Percentiles rank a stretch among this genome's conserved stretches.
Conservation (phyloP, 805 yeast genomes). For the Vanderwaltozyma yarrowii region DNA sequence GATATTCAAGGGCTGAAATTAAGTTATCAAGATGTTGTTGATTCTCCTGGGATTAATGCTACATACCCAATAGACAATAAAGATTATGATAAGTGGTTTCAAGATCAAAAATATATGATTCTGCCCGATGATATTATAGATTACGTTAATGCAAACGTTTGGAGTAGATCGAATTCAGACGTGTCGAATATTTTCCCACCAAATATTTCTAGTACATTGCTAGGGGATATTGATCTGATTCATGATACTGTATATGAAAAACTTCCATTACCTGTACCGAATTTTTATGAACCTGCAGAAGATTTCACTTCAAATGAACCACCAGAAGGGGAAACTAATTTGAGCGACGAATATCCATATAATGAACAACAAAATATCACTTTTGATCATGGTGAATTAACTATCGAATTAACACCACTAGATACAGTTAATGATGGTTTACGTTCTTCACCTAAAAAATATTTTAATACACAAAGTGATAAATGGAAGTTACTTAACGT, state of each 20-base stretch:
- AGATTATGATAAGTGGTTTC: slow-evolving; percentile 36
- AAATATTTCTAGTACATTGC: slow-evolving; percentile 40
- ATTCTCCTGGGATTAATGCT: slow-evolving; percentile 34
- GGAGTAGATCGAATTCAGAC: slow-evolving; percentile 33
- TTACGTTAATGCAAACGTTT: slow-evolving; percentile 37
- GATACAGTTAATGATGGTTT: slow-evolving; percentile 12
- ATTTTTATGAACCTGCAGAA: slow-evolving; percentile 22
- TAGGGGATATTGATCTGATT: slow-evolving; percentile 32
- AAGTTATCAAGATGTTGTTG: slow-evolving; percentile 49
- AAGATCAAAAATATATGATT: slow-evolving; percentile 43
- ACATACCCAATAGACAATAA: slow-evolving; percentile 49
- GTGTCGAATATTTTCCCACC: slow-evolving; percentile 26
- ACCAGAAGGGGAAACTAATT: slow-evolving; percentile 18
- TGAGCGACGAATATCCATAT: slow-evolving; percentile 2
- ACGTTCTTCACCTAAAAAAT: slow-evolving; percentile 6
- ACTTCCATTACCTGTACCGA: slow-evolving; percentile 28
- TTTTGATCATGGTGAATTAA: slow-evolving; percentile 19
- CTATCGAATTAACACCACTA: slow-evolving; percentile 15
- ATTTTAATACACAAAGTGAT: slow-evolving; percentile 29
- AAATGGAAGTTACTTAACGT: slow-evolving; percentile 32
- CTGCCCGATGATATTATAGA: slow-evolving; percentile 49
- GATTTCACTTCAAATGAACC: slow-evolving; percentile 23
- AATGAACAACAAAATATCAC: slow-evolving; percentile 23
- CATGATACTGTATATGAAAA: slow-evolving; percentile 8
- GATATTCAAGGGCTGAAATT: slow-evolving; percentile 64